Evolutionary conservation across 2,329 filamentous ascomycete species (phyloP).

Genomic region (Cyclaneusma minus): DNA sequence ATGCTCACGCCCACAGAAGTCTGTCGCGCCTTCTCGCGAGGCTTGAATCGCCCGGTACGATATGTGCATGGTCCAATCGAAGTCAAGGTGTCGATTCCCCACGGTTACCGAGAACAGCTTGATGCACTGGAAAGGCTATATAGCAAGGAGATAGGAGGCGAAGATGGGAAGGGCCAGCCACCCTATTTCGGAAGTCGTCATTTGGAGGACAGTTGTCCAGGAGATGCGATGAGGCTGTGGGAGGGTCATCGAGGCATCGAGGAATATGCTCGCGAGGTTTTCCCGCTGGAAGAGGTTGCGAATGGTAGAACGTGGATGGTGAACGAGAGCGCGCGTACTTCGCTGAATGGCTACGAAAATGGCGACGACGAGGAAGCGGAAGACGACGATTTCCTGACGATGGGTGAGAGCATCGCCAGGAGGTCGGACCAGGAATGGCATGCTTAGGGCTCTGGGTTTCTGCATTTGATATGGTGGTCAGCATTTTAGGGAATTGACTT

Average conservation of each 20-base stretch:
- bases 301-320: slow-evolving; percentile 91
- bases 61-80: slow-evolving; percentile 69
- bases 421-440: slow-evolving; percentile 18
- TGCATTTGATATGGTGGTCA: too few relatives aligned
- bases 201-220: slow-evolving; percentile 50
- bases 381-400: slow-evolving; percentile 21
- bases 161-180: slow-evolving; percentile 37
- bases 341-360: slow-evolving; percentile 10
- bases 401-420: slow-evolving; percentile 13
- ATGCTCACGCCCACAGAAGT: slow-evolving; percentile 72
- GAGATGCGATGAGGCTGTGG: slow-evolving; percentile 71
- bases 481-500: too few relatives aligned
- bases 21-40: slow-evolving; percentile 64
- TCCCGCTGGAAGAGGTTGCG: slow-evolving; percentile 84
- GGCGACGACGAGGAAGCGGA: slow-evolving; percentile 33
- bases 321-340: slow-evolving; percentile 5
- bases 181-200: slow-evolving; percentile 45
- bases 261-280: slow-evolving; percentile 89
- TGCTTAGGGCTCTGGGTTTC: too few relatives aligned
- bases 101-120: slow-evolving; percentile 79
- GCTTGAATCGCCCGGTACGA: slow-evolving; percentile 59
- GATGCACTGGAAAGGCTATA: slow-evolving; percentile 50
- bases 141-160: slow-evolving; percentile 23
- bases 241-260: slow-evolving; percentile 81
- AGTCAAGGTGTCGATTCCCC: slow-evolving; percentile 71